Evolutionary conservation across 768 basidiomycete genomes (phyloP), one percentile per base, ranked within the genome.

Genomic region (Tricholoma saponaceum): DNA sequence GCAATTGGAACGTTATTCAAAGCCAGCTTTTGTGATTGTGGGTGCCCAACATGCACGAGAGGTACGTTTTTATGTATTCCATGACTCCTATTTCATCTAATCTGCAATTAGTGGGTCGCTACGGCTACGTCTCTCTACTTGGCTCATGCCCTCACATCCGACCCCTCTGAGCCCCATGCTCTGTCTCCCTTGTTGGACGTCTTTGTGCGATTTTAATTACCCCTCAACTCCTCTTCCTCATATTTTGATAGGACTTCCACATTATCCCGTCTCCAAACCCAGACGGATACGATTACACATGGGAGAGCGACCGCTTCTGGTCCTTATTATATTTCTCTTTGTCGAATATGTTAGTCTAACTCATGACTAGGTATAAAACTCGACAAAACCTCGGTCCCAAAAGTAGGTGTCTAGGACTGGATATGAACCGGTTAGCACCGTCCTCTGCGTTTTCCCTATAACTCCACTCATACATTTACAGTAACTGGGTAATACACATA

Each of bases 21-120:
- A 81, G 63, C 66, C 79, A 23, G 86, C 84, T 10, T 81, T 92
- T 60, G 82, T 92, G 10, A 75, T 93, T 35, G 72, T 83, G 2
- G 87, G 87, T 14, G 86, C 87, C 0, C 87, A 88, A 64, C 90
- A 92, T 67, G 87, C 86, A 16, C 75, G 90, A 46, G 90, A 90
- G 78, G 87, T 86, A 51, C 30, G 82, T 54, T 20, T 33, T n/a
- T 5, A 5, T 0, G 13, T 10, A 12, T 46, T 12, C 7, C 47
- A 62, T 62, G 18, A 60, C 54, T 55, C 49, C 28, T 43, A 18
- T 46, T 58, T 13, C 25, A 33, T 25, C 50, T 28, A 20, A 10
- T 20, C 41, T 25, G 51, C 28, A 20, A 12, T 20, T 44, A 92
- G 87, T 95, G 92, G 92, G 80, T 95, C 52, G 86, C 90, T 3